Percentiles rank a stretch among this genome's conserved stretches.
phyloP scores from a whole-genome alignment of 208 protist genomes.

The Leishmania tropica region DNA sequence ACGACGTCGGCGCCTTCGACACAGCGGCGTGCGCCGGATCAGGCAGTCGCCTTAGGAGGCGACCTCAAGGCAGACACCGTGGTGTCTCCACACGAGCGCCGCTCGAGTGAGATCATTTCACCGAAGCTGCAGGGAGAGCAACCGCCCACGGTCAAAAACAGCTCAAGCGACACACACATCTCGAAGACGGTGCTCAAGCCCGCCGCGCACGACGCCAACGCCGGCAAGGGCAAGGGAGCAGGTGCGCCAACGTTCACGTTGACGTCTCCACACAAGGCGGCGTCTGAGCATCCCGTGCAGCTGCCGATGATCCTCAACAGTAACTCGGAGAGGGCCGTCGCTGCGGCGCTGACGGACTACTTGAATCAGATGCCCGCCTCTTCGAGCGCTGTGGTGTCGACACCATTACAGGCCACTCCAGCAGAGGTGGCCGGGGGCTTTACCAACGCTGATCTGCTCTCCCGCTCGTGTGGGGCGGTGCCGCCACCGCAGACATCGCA shows the following conservation, averaged over 20 bases:
- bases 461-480: neutral
- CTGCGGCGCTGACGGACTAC: neutral
- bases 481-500: neutral
- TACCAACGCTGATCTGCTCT: neutral
- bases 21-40: slow-evolving; percentile 4
- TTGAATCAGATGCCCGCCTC: neutral
- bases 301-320: slow-evolving; percentile 20
- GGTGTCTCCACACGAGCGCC: neutral
- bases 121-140: neutral
- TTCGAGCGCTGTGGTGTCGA: neutral
- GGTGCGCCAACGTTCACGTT: neutral
- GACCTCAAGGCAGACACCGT: slow-evolving; percentile 2
- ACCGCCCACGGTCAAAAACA: neutral
- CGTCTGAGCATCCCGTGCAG: slow-evolving; percentile 16
- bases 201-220: neutral
- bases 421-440: neutral
- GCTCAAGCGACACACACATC: neutral
- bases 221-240: neutral
- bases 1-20: slow-evolving; percentile 19
- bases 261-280: neutral
- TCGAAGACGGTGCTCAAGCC: neutral
- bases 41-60: neutral
- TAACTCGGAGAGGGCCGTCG: slow-evolving; percentile 2
- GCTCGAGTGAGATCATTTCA: neutral
- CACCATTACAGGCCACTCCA: neutral